Base-by-base conservation (phyloP, 2,329 filamentous ascomycete genomes). In the Coniella vitis region DNA sequence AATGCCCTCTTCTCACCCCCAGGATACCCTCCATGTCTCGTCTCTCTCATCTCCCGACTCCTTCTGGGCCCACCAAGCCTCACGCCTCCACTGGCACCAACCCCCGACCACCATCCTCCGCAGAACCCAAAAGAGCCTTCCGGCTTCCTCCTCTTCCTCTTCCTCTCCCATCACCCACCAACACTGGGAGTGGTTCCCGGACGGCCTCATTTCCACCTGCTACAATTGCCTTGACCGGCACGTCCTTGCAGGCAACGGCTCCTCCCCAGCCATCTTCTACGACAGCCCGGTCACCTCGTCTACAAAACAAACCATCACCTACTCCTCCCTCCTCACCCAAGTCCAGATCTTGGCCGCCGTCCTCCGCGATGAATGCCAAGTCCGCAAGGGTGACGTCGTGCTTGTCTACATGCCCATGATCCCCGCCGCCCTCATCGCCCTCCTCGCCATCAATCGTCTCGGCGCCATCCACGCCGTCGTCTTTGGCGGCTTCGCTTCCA, bases 331-430 rank as follows among this genome's bases (percentile, higher is more conserved):
- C 39, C 77, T 93, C 21, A 73, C 82, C 8, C 87, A 95, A 62
- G 87, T 96, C 2, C 84, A 91, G 64, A 78, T 81, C 4, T 76
- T 94, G 44, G 90, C 90, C 0, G 90, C 87, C 1, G 89, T 90
- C 2, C 66, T 97, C 59, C 72, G 84, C 48, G 87, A 93, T 63
- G 83, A 91, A 59, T 90, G 90, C 1, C 90, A 90, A 0, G 86
- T 96, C 4, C 74, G 75, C 56, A 88, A 79, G 65, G 90, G 90
- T 1, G 87, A 96, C 69, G 85, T 93, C 1, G 88, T 96, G 5
- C 75, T 96, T 55, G 79, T 96, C 22, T 97, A 96, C 66, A 85
- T 96, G 90, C 90, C 90, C 47, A 96, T 96, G 90, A 88, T 96
- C 38, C 90, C 91, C 1, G 84, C 88, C 0, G 87, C 90, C 2